Base-by-base conservation (phyloP, 352 stramenopile species). In the Phytophthora pinifolia region DNA sequence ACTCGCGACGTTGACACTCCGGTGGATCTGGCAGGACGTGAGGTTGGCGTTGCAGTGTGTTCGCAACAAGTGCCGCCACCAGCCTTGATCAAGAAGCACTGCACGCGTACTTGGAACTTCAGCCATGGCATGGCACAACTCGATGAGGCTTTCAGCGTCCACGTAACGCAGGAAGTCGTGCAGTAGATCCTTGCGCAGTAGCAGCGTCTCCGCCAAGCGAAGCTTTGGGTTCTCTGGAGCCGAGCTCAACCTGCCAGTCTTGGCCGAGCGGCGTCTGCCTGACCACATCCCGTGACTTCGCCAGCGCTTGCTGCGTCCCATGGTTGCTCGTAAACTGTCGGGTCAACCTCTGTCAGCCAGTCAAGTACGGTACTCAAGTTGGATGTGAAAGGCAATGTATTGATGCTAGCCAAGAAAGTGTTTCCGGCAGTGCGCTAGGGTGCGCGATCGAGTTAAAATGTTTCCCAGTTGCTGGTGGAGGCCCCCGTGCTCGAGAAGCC, bases 401-500 rank as follows among this genome's bases (percentile, higher is more conserved):
- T 27, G 22, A 27, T 6, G 22, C 3, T 27, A 27, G 2, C 22
- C 22, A 27, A 6, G 22, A 27, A 2, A 27, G 22, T 27, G 22
- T 27, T 27, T 27, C 22, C 6, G 22, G 4, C 22, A 27, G 22
- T 27, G 22, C 2, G 4, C 22, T 22, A 20, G 29, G 14, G 25
- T 30, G 27, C 31, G 47, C n/a, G 9, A 10, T 15, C 15, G 9
- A 2, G n/a, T 76, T 76, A 86, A 46, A 86, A 86, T 3, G 75
- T 83, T 38, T 86, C 75, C 75, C 75, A 86, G 36, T 42, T 71
- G 55, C 70, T 78, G n/a, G 61, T 51, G 9, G 70, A 51, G 15
- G 59, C 59, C 22, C 22, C 22, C 6, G 46, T 14, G 35, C 33
- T 68, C 9, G 63, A 79, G 25, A 83, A 74, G 15, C 68, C 72